Evolutionary conservation across 2,329 filamentous ascomycete species (phyloP), one percentile per base, ranked within the genome.

Genomic region (Diplodia seriata): DNA sequence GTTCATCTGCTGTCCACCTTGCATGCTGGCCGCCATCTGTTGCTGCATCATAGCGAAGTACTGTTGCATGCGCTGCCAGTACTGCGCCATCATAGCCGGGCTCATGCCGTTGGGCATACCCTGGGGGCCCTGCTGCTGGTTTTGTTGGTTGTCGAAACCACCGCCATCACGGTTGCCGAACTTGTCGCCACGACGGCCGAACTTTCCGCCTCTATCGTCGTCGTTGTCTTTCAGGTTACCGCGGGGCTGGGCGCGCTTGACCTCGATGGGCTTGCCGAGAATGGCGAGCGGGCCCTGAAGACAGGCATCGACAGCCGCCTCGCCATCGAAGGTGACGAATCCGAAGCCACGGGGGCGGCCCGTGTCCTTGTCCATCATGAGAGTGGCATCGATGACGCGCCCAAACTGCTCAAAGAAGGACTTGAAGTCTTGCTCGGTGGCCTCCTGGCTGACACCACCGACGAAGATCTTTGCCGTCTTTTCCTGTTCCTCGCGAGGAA

Each of bases 311-410:
- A 99, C 95, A 20, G 95, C 95, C 18, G 92, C 90, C 75, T 99
- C 95, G 72, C 90, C 96, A 80, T 99, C 95, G 74, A 99, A 99
- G 0, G 95, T 99, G 65, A 99, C 95, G 78, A 99, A 99, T 15
- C 95, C 95, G 75, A 99, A 99, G 1, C 95, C 95, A 76, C 95
- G 87, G 2, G 95, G 95, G 50, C 95, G 89, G n/a, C 95, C 95
- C 0, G 95, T 99, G 79, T 99, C 95, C 81, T 99, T 99, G 79
- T 99, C 95, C 89, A 99, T 99, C 95, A 99, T 99, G 2, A 99
- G 88, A 0, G 95, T 99, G 1, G 95, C 95, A 81, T 99, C 95
- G 49, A 99, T 90, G 23, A 99, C 95, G 70, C 94, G 90, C 33
- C 95, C 95, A 74, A 98, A 99, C 76, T 97, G 92, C 75, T 91